phyloP scores from a whole-genome alignment of 208 protist species.

The Phytomonas sp. region DNA sequence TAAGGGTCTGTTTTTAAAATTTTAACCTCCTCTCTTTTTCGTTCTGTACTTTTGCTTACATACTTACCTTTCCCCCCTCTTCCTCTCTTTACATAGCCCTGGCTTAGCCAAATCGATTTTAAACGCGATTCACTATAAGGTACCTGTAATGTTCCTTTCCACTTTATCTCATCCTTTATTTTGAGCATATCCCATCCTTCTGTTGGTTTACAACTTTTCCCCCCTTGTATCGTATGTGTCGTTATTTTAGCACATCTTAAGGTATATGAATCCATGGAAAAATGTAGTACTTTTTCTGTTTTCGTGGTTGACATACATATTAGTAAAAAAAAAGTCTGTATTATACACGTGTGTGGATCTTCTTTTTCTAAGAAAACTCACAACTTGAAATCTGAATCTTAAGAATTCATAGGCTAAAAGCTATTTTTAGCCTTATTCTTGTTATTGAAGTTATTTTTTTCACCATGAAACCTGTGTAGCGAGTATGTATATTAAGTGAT shows the following conservation, averaged over 20 bases:
- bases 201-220: neutral
- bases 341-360: neutral
- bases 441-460: conserved; percentile 4
- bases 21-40: neutral
- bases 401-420: conserved; percentile 1
- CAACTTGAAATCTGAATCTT: neutral
- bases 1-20: conserved; percentile 2
- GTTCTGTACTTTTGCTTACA: conserved; percentile 1
- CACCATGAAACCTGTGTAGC: neutral
- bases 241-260: neutral
- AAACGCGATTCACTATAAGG: neutral
- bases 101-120: neutral
- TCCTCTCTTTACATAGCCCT: neutral
- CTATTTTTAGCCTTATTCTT: neutral
- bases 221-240: neutral
- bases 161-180: neutral
- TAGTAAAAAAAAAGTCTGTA: neutral
- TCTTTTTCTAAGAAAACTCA: conserved; percentile 8
- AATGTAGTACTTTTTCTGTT: conserved; percentile 5
- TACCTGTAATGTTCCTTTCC: neutral
- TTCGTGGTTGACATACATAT: neutral
- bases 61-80: conserved; percentile 9
- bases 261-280: neutral
- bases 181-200: neutral
- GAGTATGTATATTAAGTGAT: neutral